A percentile compares a stretch with the other conserved stretches of the same genome.
Evolutionary conservation across 2,329 filamentous ascomycete genomes (phyloP).

Genomic region (Talaromyces sp.): DNA sequence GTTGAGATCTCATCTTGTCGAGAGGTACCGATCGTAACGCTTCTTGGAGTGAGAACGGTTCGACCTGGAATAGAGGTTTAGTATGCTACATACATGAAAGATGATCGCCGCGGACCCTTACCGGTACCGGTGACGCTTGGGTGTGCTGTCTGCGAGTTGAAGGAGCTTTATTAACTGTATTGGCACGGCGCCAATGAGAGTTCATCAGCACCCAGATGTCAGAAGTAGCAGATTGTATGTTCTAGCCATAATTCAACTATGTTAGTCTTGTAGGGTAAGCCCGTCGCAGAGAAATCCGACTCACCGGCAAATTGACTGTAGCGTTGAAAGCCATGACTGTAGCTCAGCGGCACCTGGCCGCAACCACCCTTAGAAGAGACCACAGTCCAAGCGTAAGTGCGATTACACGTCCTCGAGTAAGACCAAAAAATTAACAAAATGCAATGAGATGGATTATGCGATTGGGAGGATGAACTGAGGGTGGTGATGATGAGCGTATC

Average conservation of each 20-base stretch:
- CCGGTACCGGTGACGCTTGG: slow-evolving; percentile 19
- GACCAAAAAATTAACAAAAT: slow-evolving; percentile 21
- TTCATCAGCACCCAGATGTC: slow-evolving; percentile 46
- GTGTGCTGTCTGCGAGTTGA: neutral
- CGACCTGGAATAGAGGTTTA: slow-evolving; percentile 16
- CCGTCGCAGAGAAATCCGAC: slow-evolving; percentile 18
- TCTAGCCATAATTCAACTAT: slow-evolving; percentile 35
- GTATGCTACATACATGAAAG: neutral
- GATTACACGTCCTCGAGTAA: slow-evolving; percentile 13
- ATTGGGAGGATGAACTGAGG: slow-evolving; percentile 19
- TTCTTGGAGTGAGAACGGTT: slow-evolving; percentile 25
- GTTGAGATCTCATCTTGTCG: slow-evolving; percentile 24
- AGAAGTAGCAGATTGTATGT: slow-evolving; percentile 41
- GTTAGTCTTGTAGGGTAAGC: neutral
- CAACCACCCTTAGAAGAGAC: slow-evolving; percentile 16
- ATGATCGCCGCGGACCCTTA: neutral
- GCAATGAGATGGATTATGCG: slow-evolving; percentile 17
- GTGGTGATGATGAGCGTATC: slow-evolving; percentile 20
- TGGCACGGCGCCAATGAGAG: slow-evolving; percentile 35
- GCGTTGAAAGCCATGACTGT: slow-evolving; percentile 52
- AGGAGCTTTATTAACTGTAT: slow-evolving; percentile 18
- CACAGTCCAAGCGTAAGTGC: neutral
- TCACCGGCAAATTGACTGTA: slow-evolving; percentile 48
- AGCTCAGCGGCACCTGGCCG: slow-evolving; percentile 39
- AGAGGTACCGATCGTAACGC: slow-evolving; percentile 27